Base-by-base conservation (phyloP, 345 rosid species). In the Nasturtium officinale region DNA sequence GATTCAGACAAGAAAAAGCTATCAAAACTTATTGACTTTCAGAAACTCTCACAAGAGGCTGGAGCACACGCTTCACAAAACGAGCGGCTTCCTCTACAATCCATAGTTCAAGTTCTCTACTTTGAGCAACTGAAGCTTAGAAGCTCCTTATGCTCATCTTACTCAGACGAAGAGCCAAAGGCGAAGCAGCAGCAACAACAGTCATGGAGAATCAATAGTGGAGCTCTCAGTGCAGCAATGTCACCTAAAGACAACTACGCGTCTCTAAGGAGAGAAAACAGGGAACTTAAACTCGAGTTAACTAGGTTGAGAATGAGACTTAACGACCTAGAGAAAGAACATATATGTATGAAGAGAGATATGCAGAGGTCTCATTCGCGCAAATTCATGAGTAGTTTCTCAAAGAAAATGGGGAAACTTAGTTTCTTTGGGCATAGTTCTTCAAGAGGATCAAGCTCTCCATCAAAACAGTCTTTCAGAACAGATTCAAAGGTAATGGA, bases 21-120 rank as follows among this genome's bases (percentile, higher is more conserved):
- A 2, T 84, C 88, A 72, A 94, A 89, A 74, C 79, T 88, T 76
- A 84, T 94, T 0, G 97, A 94, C 79, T 94, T 91, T 80, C 97
- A 94, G 77, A 94, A 94, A 87, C 96, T 94, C 60, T 91, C 98
- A 10, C 96, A 86, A 79, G 98, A 94, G 65, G 97, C 93, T 1
- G 97, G 98, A n/a, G 91, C 96, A 9, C 98, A 94, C 55, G 98
- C 98, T 43, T 96, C 98, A 0, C 96, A 94, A 63, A 94, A 94
- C 55, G 98, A 91, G 67, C 87, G 98, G 42, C 96, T 94, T 23
- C 95, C 98, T 33, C 91, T 94, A 61, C 98, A 94, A 72, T 89
- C 97, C 9, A 89, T 91, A 5, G 98, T 94, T 47, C 98, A 91
- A 75, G 98, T 94, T 33, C 98, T 94, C 48, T 94, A 91, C 82